These are phyloP conservation scores for Phyllosticta paracitricarpa DNA, from an alignment of 2,329 filamentous ascomycete genomes.

Conservation along the genomic window DNA sequence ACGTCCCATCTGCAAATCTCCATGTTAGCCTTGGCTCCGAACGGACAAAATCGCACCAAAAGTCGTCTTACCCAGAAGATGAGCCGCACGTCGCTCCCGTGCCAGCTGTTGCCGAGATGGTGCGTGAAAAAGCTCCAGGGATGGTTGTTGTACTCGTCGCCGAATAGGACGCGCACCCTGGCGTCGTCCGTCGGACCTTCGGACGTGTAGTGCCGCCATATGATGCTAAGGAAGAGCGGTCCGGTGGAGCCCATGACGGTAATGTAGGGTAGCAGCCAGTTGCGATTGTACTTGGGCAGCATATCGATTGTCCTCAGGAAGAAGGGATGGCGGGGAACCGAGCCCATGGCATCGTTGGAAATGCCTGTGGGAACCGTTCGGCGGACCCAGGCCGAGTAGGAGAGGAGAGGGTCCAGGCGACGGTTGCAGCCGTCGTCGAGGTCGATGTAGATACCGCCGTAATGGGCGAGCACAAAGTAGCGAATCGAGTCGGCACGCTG, in stretches of 20 bases:
- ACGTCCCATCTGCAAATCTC: slow-evolving; percentile 34
- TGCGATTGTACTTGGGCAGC: slow-evolving; percentile 56
- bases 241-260: slow-evolving; percentile 74
- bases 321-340: slow-evolving; percentile 63
- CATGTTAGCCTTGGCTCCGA: not conserved
- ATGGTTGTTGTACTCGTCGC: slow-evolving; percentile 57
- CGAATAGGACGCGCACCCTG: slow-evolving; percentile 59
- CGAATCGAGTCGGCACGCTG: slow-evolving; percentile 70
- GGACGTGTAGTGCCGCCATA: slow-evolving; percentile 64
- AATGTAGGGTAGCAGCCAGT: slow-evolving; percentile 62
- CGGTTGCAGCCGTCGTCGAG: slow-evolving; percentile 65
- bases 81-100: slow-evolving; percentile 51
- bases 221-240: slow-evolving; percentile 63
- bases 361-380: slow-evolving; percentile 68
- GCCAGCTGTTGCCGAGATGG: slow-evolving; percentile 56
- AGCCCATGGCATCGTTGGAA: slow-evolving; percentile 71
- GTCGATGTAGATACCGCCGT: slow-evolving; percentile 73
- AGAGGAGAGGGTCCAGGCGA: slow-evolving; percentile 56
- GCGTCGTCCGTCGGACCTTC: slow-evolving; percentile 37
- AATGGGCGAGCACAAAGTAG: slow-evolving; percentile 69
- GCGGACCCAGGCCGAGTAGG: slow-evolving; percentile 60
- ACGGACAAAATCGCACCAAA: not conserved
- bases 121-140: slow-evolving; percentile 64
- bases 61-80: slow-evolving; percentile 49
- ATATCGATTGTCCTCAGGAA: slow-evolving; percentile 60